These are phyloP conservation scores for Aspergillus sp. DNA, from an alignment of 2,329 filamentous ascomycete species.

Conservation along the genomic window DNA sequence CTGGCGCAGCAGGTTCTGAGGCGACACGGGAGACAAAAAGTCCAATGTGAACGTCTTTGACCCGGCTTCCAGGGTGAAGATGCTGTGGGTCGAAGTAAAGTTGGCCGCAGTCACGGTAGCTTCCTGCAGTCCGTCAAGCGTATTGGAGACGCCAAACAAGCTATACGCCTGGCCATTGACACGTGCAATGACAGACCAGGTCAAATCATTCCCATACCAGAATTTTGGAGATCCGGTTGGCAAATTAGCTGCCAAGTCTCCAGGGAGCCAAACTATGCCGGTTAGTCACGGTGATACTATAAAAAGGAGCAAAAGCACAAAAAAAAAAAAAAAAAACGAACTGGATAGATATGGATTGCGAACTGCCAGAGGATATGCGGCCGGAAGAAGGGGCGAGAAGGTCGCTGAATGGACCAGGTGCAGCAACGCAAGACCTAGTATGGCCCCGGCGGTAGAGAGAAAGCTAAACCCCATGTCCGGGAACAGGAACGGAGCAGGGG, in stretches of 20 bases:
- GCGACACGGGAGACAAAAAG: constrained; percentile 37
- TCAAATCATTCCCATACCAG: constrained; percentile 32
- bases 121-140: constrained; percentile 17
- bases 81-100: constrained; percentile 34
- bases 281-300: constrained; percentile 1
- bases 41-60: constrained; percentile 29
- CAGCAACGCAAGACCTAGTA: constrained; percentile 7
- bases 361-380: constrained; percentile 36
- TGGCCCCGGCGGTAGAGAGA: constrained; percentile 1
- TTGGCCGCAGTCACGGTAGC: constrained; percentile 23
- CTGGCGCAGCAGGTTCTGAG: constrained; percentile 33
- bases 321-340: no score
- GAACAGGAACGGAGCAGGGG: not conserved
- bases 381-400: constrained; percentile 16
- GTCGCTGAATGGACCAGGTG: constrained; percentile 9
- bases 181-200: constrained; percentile 34
- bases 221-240: constrained; percentile 31
- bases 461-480: not conserved
- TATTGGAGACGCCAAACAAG: constrained; percentile 30
- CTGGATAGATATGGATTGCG: constrained; percentile 33
- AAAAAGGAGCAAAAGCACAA: not conserved
- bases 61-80: constrained; percentile 30
- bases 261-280: constrained; percentile 32
- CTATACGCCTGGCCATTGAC: constrained; percentile 32
- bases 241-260: constrained; percentile 25